Percentiles rank a stretch among this genome's conserved stretches.
Conservation (phyloP, 2,329 filamentous ascomycete genomes). For the Coniochaeta prunicola region DNA sequence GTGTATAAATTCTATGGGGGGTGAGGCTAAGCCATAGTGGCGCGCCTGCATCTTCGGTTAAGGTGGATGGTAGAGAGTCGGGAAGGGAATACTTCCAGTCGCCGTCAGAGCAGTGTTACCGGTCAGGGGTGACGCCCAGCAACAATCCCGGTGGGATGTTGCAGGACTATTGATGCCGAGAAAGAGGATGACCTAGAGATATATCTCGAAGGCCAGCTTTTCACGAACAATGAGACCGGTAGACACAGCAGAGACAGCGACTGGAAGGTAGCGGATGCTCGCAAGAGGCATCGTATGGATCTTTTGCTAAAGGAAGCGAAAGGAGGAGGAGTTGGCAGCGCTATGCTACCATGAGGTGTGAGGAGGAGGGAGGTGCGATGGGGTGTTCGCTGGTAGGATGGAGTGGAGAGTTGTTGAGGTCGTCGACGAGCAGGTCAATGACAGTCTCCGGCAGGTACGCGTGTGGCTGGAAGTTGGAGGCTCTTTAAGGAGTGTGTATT, state of each 20-base stretch:
- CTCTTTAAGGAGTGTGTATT: not conserved
- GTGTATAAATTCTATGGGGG: constrained; percentile 54
- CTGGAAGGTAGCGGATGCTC: constrained; percentile 45
- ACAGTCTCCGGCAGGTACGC: not conserved
- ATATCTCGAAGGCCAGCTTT: constrained; percentile 34
- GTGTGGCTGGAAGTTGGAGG: not conserved
- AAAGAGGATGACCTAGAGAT: constrained; percentile 34
- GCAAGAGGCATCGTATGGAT: constrained; percentile 48
- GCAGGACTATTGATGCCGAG: constrained; percentile 35
- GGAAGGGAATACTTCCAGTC: constrained; percentile 21
- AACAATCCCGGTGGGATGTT: constrained; percentile 30
- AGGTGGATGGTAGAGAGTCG: constrained; percentile 14
- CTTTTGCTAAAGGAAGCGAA: constrained; percentile 27
- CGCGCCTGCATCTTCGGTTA: constrained; percentile 50
- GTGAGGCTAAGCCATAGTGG: constrained; percentile 46
- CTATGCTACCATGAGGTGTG: constrained; percentile 23
- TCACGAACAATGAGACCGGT: constrained; percentile 52
- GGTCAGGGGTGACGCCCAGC: constrained; percentile 32
- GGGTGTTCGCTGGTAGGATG: constrained; percentile 1
- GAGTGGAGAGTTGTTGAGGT: constrained; percentile 4
- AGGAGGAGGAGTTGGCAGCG: constrained; percentile 18
- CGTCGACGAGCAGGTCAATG: not conserved
- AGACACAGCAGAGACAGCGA: constrained; percentile 56
- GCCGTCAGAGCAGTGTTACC: constrained; percentile 24
- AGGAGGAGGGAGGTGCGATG: constrained; percentile 3